Percentiles rank a stretch among this genome's conserved stretches.
Evolutionary conservation across 179 eudicot species (phyloP).

Genomic region (Monotropa hypopitys): DNA sequence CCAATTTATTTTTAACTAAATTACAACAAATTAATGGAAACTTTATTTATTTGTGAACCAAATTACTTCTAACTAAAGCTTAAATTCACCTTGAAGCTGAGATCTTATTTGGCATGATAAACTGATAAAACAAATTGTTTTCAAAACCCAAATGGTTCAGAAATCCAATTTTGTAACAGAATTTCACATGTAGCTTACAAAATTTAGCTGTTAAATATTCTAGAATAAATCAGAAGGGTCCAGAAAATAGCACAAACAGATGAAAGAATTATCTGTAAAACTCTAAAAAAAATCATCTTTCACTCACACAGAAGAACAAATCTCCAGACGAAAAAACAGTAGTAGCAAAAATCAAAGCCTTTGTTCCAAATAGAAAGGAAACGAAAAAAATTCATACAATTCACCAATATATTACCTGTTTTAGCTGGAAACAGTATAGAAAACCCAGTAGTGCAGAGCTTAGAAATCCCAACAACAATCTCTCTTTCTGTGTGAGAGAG

Average conservation of each 20-base stretch:
- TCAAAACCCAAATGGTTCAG: not conserved
- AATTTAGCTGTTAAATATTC: not conserved
- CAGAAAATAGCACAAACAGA: not conserved
- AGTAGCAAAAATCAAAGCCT: not conserved
- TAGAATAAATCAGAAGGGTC: not conserved
- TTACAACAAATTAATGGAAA: not conserved
- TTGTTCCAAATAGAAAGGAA: not conserved
- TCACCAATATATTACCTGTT: not conserved
- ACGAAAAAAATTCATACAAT: not conserved
- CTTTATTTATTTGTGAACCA: not conserved
- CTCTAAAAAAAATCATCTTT: not conserved
- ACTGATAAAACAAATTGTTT: no score
- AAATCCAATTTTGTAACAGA: not conserved
- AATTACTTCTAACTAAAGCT: not conserved
- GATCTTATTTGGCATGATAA: not conserved
- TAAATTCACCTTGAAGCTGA: not conserved
- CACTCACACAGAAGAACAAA: conserved; percentile 7
- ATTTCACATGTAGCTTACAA: not conserved
- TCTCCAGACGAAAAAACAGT: not conserved
- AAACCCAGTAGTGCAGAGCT: not conserved
- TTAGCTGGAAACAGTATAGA: not conserved
- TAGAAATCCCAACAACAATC: not conserved
- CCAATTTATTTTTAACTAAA: not conserved
- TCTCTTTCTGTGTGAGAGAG: no score
- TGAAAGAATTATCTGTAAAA: not conserved